Evolutionary conservation across 805 yeast genomes (phyloP).

Genomic region (Crinitomyces ghanaensis): DNA sequence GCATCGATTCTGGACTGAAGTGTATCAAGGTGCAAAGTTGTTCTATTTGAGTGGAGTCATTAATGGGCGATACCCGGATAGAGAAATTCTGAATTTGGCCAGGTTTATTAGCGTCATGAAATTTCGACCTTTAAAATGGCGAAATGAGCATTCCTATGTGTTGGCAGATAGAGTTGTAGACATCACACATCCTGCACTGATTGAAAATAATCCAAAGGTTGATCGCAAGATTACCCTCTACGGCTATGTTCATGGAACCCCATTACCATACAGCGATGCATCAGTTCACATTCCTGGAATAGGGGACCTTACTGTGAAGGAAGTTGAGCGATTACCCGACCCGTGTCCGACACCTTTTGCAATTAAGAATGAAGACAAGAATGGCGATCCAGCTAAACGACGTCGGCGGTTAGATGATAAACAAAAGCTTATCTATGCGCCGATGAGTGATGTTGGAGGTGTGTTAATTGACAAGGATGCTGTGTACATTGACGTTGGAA

Average conservation of each 20-base stretch:
- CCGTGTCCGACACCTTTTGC: constrained; percentile 97
- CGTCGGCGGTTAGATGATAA: constrained; percentile 88
- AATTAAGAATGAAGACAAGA: constrained; percentile 66
- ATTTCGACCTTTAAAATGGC: constrained; percentile 97
- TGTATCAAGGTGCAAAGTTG: constrained; percentile 93
- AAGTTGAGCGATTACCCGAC: constrained; percentile 85
- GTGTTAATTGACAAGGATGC: constrained; percentile 95
- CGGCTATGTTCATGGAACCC: constrained; percentile 93
- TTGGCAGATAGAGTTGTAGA: constrained; percentile 88
- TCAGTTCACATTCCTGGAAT: constrained; percentile 91
- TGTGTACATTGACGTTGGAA: constrained; percentile 78
- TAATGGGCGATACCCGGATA: constrained; percentile 95
- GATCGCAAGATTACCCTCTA: constrained; percentile 87
- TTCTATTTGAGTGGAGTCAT: constrained; percentile 91
- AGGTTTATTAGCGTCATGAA: constrained; percentile 95
- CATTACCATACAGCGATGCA: constrained; percentile 56
- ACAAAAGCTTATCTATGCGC: constrained; percentile 91
- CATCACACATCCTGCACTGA: constrained; percentile 78
- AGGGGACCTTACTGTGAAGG: constrained; percentile 71
- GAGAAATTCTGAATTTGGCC: constrained; percentile 84
- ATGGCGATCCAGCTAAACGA: constrained; percentile 40
- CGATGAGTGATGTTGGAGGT: constrained; percentile 99
- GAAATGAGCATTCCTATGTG: constrained; percentile 94
- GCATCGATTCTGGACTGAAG: constrained; percentile 97
- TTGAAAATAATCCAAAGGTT: constrained; percentile 67